Evolutionary conservation across 805 yeast species (phyloP).

Genomic region (Yamadazyma insecticola): DNA sequence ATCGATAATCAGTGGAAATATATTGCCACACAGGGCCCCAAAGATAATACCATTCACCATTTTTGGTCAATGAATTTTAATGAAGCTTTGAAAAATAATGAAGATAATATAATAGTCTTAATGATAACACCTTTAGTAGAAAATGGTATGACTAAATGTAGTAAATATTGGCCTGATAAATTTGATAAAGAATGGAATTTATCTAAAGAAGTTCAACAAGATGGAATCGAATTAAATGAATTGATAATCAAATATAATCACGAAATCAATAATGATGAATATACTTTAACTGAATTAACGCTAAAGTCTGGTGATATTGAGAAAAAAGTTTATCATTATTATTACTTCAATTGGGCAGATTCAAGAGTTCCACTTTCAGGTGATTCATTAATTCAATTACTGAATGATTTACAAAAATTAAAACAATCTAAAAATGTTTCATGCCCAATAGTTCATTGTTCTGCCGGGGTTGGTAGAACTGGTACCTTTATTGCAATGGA

Average conservation of each 20-base stretch:
- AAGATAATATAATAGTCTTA: slow-evolving; percentile 24
- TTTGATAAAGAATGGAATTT: slow-evolving; percentile 15
- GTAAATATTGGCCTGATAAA: slow-evolving; percentile 36
- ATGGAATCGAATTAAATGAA: slow-evolving; percentile 16
- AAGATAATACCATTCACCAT: slow-evolving; percentile 31
- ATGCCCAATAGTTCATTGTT: slow-evolving; percentile 35
- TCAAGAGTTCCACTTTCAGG: slow-evolving; percentile 33
- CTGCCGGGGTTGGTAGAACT: slow-evolving; percentile 48
- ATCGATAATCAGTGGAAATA: slow-evolving; percentile 26
- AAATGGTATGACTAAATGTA: slow-evolving; percentile 35
- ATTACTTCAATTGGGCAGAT: slow-evolving; percentile 44
- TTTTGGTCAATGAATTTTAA: slow-evolving; percentile 47
- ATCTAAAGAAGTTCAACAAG: slow-evolving; percentile 12
- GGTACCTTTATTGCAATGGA: slow-evolving; percentile 37
- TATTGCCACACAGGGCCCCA: slow-evolving; percentile 70
- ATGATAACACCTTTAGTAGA: slow-evolving; percentile 53
- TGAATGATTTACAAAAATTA: slow-evolving; percentile 15
- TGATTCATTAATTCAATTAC: slow-evolving; percentile 23
- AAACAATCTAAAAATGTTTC: slow-evolving; percentile 2
- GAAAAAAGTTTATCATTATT: slow-evolving; percentile 34
- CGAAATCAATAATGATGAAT: slow-evolving; percentile 17
- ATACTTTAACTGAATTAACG: slow-evolving; percentile 21
- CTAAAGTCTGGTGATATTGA: slow-evolving; percentile 13
- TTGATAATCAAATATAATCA: slow-evolving; percentile 15
- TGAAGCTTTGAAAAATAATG: slow-evolving; percentile 23